Base-by-base conservation (phyloP, 2,329 filamentous ascomycete species). In the Stagonosporopsis chrysanthemi region DNA sequence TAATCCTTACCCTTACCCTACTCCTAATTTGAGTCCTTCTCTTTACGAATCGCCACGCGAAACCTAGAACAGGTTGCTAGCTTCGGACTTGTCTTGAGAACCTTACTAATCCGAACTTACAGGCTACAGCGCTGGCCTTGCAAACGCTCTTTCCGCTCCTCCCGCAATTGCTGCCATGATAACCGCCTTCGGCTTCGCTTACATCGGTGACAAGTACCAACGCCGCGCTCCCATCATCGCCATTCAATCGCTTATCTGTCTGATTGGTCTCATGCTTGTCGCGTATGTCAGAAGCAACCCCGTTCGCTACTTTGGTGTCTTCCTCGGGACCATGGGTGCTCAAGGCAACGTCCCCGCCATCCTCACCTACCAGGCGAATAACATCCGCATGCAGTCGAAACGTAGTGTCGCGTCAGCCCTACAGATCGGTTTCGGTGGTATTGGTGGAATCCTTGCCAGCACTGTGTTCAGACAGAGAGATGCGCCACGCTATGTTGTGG, bases 301-400 rank as follows among this genome's bases (percentile, higher is more conserved):
- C 17, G 67, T 54, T 8, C 55, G 67, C 14, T 73, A 73, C 59
- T 69, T 71, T 39, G 68, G 70, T 35, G 50, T 57, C 2, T 73
- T 70, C 51, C 58, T 73, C 8, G 68, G 66, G 8, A 61, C 68
- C 8, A 55, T 54, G 28, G 68, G 68, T 12, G 50, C 54, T 29
- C 64, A 65, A 28, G 60, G 63, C 12, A 65, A 65, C 17, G 49
- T 71, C 1, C 69, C 68, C 0, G 58, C 60, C 6, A 63, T 71
- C 7, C 57, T 72, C 22, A 63, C 70, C 9, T 72, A 67, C 31
- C 70, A 72, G 36, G 64, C 64, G 38, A 70, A 68, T 51, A 70
- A 70, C 36, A 67, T 68, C 4, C 46, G 60, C 9, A 57, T 62
- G 22, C 64, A 72, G 38, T 66, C 63, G 31, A 64, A 67, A 43